Conservation (phyloP, 805 yeast genomes). For the Candida chauliodis region DNA sequence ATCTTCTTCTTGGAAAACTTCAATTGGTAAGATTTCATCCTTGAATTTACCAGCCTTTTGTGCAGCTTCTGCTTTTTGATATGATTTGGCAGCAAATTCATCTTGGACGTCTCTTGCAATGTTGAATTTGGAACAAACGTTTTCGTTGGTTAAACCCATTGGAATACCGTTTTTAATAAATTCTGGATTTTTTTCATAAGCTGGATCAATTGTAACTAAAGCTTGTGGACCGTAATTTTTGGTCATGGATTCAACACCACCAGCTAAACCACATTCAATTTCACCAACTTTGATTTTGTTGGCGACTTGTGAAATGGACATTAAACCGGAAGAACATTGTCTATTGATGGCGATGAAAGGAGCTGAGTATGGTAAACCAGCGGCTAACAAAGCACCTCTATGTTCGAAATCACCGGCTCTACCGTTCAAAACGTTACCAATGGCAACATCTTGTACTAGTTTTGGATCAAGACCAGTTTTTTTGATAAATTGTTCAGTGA, state of each 20-base stretch:
- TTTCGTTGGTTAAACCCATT: conserved; percentile 95
- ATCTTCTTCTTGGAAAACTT: conserved; percentile 67
- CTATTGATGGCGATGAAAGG: conserved; percentile 85
- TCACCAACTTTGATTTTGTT: conserved; percentile 84
- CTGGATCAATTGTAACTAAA: conserved; percentile 46
- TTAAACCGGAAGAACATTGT: conserved; percentile 92
- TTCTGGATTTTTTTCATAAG: conserved; percentile 32
- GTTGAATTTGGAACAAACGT: conserved; percentile 66
- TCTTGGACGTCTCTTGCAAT: conserved; percentile 76
- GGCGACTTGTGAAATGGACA: conserved; percentile 86
- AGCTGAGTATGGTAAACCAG: conserved; percentile 79
- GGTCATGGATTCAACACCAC: conserved; percentile 95
- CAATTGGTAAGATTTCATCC: conserved; percentile 85
- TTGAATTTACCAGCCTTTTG: conserved; percentile 66
- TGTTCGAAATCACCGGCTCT: conserved; percentile 96
- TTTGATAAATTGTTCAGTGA: conserved; percentile 60
- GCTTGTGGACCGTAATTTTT: conserved; percentile 81
- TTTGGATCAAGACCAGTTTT: conserved; percentile 45
- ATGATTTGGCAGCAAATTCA: conserved; percentile 82
- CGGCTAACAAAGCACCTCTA: conserved; percentile 85
- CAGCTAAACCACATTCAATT: conserved; percentile 86
- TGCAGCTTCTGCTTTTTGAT: conserved; percentile 79
- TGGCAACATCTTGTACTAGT: conserved; percentile 76
- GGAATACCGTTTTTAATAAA: conserved; percentile 76
- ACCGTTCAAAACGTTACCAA: conserved; percentile 86